These are phyloP conservation scores for Barbatosphaeria neglecta DNA, from an alignment of 495 filamentous ascomycete genomes.

Conservation along the genomic window DNA sequence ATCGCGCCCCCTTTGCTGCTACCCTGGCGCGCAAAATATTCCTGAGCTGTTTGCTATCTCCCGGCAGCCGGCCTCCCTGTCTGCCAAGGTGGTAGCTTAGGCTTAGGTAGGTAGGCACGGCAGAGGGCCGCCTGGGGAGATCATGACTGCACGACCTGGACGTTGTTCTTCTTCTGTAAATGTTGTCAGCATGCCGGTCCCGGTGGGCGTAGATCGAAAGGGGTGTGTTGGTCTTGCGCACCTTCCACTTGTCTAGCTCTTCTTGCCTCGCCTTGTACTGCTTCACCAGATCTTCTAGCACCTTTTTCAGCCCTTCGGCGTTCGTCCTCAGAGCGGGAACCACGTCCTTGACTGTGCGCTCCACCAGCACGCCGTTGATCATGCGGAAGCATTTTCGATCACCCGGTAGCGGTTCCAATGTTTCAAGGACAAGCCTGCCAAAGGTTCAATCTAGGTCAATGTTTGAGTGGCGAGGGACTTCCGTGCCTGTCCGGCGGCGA, in stretches of 20 bases:
- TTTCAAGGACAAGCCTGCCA: constrained; percentile 88
- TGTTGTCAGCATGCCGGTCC: constrained; percentile 5
- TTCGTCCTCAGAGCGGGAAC: constrained; percentile 88
- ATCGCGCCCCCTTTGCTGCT: too few relatives aligned
- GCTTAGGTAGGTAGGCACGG: constrained; percentile 2
- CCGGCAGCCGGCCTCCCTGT: too few relatives aligned
- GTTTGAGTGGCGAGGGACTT: constrained; percentile 23
- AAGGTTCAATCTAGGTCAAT: constrained; percentile 12
- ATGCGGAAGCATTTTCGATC: constrained; percentile 97
- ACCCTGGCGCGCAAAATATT: too few relatives aligned
- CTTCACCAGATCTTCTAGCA: constrained; percentile 91
- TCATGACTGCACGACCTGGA: constrained; percentile 81
- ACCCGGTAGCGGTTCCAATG: constrained; percentile 65
- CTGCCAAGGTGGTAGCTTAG: too few relatives aligned
- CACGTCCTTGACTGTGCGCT: constrained; percentile 86
- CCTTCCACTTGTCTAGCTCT: constrained; percentile 98
- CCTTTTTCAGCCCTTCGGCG: constrained; percentile 85
- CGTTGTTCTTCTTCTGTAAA: constrained; percentile 91
- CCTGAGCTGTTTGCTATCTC: too few relatives aligned
- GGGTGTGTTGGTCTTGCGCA: constrained; percentile 30
- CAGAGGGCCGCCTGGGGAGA: not conserved
- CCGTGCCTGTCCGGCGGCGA: constrained; percentile 25
- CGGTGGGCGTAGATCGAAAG: not conserved
- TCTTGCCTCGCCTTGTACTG: constrained; percentile 92
- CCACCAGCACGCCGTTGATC: constrained; percentile 93